phyloP scores from a whole-genome alignment of 805 yeast species.

The Metschnikowia dekortorum region DNA sequence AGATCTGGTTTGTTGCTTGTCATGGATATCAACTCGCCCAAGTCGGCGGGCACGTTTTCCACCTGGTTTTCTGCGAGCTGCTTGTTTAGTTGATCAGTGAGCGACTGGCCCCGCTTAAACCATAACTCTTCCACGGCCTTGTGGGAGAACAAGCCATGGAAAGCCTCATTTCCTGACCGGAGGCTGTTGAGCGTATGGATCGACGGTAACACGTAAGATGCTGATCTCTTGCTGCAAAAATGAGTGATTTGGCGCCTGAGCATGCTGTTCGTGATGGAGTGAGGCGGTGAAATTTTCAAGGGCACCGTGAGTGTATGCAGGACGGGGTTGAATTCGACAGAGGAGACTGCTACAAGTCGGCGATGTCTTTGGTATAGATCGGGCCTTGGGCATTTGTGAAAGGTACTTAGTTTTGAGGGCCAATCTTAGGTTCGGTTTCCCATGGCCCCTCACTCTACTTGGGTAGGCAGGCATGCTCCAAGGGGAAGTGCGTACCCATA shows the following conservation, averaged over 20 bases:
- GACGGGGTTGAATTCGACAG: neutral
- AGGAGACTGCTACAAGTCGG: no score
- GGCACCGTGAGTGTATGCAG: neutral
- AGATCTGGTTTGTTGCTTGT: conserved; percentile 45
- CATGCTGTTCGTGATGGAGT: neutral
- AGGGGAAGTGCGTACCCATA: no score
- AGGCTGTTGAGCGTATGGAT: conserved; percentile 28
- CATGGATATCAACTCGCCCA: conserved; percentile 33
- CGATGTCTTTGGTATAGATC: no score
- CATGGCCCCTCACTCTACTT: no score
- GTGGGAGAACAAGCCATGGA: conserved; percentile 47
- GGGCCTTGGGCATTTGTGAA: no score
- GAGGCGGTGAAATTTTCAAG: neutral
- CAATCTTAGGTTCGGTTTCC: no score
- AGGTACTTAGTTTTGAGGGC: no score
- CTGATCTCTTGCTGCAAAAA: conserved; percentile 11
- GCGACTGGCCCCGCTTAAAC: conserved; percentile 39
- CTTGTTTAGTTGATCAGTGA: conserved; percentile 38
- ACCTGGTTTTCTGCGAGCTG: conserved; percentile 27
- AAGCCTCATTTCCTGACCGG: conserved; percentile 28
- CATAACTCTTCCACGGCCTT: conserved; percentile 49
- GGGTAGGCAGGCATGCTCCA: no score
- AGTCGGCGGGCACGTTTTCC: conserved; percentile 23
- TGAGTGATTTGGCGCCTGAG: conserved; percentile 4
- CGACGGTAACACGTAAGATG: conserved; percentile 33